Evolutionary conservation across 129 eudicot species (phyloP), one percentile per base, ranked within the genome.

Genomic region (Oenanthe sinensis): DNA sequence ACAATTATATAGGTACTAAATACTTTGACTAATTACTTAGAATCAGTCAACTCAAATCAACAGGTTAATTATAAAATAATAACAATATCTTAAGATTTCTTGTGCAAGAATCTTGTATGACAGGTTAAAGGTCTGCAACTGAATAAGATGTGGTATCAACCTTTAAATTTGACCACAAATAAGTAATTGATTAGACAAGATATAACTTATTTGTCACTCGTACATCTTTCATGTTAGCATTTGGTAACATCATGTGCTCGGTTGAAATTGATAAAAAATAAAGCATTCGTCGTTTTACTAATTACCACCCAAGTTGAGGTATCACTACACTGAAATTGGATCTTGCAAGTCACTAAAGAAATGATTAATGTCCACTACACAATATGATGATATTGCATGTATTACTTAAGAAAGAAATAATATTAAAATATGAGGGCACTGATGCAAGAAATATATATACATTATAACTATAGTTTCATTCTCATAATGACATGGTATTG

Each of bases 1-100:
- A 67, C 55, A 54, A 71, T 58, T 40, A 36, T 14, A 54, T 19
- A 75, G 67, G 67, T 58, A 58, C 67, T n/a, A n/a, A n/a, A 58
- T 58, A 26, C 67, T n/a, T 58, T 8, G 2, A 22, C 10, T 50
- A 17, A 6, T 17, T 55, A 55, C 65, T 55, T 55, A 11, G 3
- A 55, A 55, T 8, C 67, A 55, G 13, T 13, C 13, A 55, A 55
- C 65, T 55, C 65, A 55, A 22, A 7, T 55, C 2, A 55, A 7
- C 26, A 22, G 28, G 67, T 4, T 58, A 54, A 20, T 7, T 6
- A 55, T 20, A n/a, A n/a, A 24, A 60, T 60, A n/a, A 8, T n/a
- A 60, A 7, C 9, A 11, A 72, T 11, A 16, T 19, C 49, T 40
- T 9, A 4, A 26, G 71, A 71, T 42, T 71, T 17, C 52, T 43